Evolutionary conservation across 2,329 filamentous ascomycete species (phyloP).

Genomic region (Nakataea oryzae): DNA sequence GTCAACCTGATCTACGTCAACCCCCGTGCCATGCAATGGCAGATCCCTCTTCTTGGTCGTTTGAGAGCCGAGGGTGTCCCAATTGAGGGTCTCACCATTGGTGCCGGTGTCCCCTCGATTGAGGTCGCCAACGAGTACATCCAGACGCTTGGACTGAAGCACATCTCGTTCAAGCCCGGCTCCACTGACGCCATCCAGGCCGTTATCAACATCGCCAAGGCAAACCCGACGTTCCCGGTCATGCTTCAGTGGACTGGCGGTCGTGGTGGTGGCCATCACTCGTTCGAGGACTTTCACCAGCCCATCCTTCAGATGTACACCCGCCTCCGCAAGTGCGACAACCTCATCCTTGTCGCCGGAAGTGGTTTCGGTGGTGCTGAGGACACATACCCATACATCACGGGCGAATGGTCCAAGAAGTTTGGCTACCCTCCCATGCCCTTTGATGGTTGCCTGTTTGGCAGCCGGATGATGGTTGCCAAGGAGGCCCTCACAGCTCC

Average conservation of each 20-base stretch:
- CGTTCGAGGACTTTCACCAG: slow-evolving; percentile 90
- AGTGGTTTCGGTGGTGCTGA: slow-evolving; percentile 86
- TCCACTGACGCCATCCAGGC: slow-evolving; percentile 80
- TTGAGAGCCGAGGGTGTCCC: slow-evolving; percentile 78
- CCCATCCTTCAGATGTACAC: slow-evolving; percentile 87
- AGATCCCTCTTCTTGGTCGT: slow-evolving; percentile 73
- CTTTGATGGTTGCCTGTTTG: slow-evolving; percentile 84
- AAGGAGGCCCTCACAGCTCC: slow-evolving; percentile 86
- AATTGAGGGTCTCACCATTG: slow-evolving; percentile 86
- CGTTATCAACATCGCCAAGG: slow-evolving; percentile 86
- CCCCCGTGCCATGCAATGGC: slow-evolving; percentile 83
- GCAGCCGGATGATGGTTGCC: slow-evolving; percentile 88
- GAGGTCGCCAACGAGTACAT: slow-evolving; percentile 93
- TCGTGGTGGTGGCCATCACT: slow-evolving; percentile 88
- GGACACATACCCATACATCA: slow-evolving; percentile 87
- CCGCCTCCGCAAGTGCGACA: slow-evolving; percentile 73
- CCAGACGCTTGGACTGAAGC: slow-evolving; percentile 81
- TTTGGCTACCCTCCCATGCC: slow-evolving; percentile 89
- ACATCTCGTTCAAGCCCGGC: slow-evolving; percentile 90
- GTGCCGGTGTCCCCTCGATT: slow-evolving; percentile 85
- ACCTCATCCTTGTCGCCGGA: slow-evolving; percentile 81
- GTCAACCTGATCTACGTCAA: slow-evolving; percentile 90
- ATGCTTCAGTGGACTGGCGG: slow-evolving; percentile 93
- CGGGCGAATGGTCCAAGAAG: slow-evolving; percentile 76
- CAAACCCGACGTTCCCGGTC: slow-evolving; percentile 89